Evolutionary conservation across 345 rosid genomes (phyloP).

Genomic region (Limnanthes douglasii): DNA sequence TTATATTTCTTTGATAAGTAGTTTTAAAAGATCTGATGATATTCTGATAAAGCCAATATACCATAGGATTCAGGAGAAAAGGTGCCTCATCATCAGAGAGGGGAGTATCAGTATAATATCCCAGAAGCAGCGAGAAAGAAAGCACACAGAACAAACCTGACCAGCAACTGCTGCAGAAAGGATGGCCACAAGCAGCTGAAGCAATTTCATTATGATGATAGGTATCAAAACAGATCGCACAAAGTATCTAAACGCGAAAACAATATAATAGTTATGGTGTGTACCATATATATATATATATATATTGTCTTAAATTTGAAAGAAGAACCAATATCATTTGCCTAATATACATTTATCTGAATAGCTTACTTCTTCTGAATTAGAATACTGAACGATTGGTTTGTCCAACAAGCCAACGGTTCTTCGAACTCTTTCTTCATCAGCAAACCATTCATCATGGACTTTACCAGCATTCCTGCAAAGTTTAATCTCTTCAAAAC

Average conservation of each 20-base stretch:
- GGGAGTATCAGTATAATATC: too few species aligned
- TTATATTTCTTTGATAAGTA: too few species aligned
- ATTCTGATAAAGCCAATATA: too few species aligned
- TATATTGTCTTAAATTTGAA: too few species aligned
- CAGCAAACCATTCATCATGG: slow-evolving; percentile 93
- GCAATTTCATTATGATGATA: slow-evolving; percentile 23
- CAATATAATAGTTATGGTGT: background rate
- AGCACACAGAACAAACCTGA: slow-evolving; percentile 26
- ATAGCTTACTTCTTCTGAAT: slow-evolving; percentile 41
- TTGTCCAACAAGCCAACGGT: slow-evolving; percentile 69
- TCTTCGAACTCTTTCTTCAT: slow-evolving; percentile 63
- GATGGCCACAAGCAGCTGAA: slow-evolving; percentile 94
- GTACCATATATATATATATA: too few species aligned
- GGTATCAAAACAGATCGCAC: slow-evolving; percentile 86
- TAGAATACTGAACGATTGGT: slow-evolving; percentile 32
- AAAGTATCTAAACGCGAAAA: slow-evolving; percentile 33
- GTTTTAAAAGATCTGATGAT: too few species aligned
- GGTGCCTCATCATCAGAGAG: too few species aligned
- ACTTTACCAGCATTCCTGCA: slow-evolving; percentile 80
- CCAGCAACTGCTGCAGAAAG: slow-evolving; percentile 85
- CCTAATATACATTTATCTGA: slow-evolving; percentile 3
- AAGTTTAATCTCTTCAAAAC: background rate
- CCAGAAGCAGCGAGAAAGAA: too few species aligned
- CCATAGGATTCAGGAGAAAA: too few species aligned
- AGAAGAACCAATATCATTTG: slow-evolving; percentile 7